Percentiles rank a stretch among this genome's conserved stretches.
Conservation (phyloP, 106 monocot genomes). For the Apostasia ramifera region DNA sequence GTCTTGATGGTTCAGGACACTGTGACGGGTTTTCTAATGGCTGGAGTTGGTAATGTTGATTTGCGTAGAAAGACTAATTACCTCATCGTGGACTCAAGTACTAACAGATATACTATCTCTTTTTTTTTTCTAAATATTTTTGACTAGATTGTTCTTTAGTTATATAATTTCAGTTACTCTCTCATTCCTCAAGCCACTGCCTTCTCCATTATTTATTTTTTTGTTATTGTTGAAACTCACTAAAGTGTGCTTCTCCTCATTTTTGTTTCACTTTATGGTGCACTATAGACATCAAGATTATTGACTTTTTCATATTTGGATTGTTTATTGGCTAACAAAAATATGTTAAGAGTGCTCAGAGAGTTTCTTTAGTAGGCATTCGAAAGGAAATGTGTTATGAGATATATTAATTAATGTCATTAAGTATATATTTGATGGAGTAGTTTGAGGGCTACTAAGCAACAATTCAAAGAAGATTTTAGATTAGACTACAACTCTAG, state of each 20-base stretch:
- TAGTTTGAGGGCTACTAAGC: no score
- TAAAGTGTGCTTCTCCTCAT: not conserved
- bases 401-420: no score
- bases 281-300: no score
- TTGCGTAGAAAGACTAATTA: slow-evolving; percentile 63
- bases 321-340: no score
- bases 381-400: no score
- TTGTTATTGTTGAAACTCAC: not conserved
- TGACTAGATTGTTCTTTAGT: not conserved
- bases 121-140: not conserved
- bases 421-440: no score
- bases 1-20: slow-evolving; percentile 34
- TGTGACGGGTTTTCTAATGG: slow-evolving; percentile 62
- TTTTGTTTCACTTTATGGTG: not conserved
- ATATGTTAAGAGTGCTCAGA: no score
- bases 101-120: no score
- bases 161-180: not conserved
- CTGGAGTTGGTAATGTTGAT: slow-evolving; percentile 76
- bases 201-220: not conserved
- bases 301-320: no score
- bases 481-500: no score
- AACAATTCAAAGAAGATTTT: no score
- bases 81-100: slow-evolving; percentile 75
- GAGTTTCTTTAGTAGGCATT: no score
- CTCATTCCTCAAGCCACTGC: not conserved